Conservation (phyloP, 2,329 filamentous ascomycete species). For the Colletotrichum sojae region DNA sequence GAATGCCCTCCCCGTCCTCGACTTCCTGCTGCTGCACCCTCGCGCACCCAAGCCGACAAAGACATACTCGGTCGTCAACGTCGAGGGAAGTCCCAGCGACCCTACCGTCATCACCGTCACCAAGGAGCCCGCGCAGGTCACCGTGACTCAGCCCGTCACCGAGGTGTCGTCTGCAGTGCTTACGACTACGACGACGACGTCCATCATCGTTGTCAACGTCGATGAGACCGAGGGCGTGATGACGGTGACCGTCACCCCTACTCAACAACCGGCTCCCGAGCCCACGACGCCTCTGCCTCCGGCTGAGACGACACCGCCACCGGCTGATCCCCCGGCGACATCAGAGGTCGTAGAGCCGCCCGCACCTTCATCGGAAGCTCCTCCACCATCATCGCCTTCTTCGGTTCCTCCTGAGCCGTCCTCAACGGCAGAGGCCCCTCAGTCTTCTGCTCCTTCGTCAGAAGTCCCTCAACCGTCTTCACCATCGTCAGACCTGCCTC, state of each 20-base stretch:
- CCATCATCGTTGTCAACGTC: conserved; percentile 50
- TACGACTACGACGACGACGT: conserved; percentile 44
- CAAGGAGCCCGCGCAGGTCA: conserved; percentile 45
- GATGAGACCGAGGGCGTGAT: conserved; percentile 34
- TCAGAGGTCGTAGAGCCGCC: conserved; percentile 1
- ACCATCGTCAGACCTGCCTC: neutral
- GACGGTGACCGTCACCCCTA: conserved; percentile 35
- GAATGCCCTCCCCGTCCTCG: conserved; percentile 48
- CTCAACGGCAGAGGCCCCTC: neutral
- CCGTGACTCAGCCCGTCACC: conserved; percentile 48
- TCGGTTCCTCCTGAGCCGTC: conserved; percentile 1
- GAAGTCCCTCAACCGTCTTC: neutral
- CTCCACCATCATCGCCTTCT: neutral
- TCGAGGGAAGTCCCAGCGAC: conserved; percentile 43
- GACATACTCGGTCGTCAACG: conserved; percentile 54
- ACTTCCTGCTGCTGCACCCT: conserved; percentile 24
- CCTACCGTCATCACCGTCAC: conserved; percentile 48
- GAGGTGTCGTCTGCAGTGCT: conserved; percentile 43
- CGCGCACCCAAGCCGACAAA: conserved; percentile 32
- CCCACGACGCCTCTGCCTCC: neutral
- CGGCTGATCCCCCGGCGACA: conserved; percentile 16
- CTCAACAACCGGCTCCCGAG: conserved; percentile 11
- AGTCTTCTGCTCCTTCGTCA: conserved; percentile 1
- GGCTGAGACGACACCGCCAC: conserved; percentile 3
- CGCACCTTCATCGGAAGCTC: neutral